Conservation (phyloP, 257 asterid genomes). For the Penstemon barbatus region DNA sequence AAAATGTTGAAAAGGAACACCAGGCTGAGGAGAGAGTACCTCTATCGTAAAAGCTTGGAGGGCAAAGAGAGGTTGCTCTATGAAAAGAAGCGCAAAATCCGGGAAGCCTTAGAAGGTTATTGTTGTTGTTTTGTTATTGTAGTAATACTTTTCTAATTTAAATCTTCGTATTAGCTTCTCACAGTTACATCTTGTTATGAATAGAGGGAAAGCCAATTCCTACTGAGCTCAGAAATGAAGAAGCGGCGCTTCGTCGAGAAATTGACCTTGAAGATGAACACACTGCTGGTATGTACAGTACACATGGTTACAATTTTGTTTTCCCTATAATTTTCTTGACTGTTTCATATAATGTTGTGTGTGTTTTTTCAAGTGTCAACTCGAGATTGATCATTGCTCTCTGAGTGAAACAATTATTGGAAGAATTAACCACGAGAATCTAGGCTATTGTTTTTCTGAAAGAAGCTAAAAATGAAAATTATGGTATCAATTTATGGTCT, state of each 20-base stretch:
- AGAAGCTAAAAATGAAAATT: no score
- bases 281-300: slow-evolving; percentile 55
- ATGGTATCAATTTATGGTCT: no score
- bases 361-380: not conserved
- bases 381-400: no score
- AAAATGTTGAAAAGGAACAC: slow-evolving; percentile 79
- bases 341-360: not conserved
- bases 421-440: no score
- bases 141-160: not conserved
- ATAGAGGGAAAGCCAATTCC: slow-evolving; percentile 97
- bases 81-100: slow-evolving; percentile 87
- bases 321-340: not conserved
- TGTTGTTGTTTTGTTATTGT: not conserved
- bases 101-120: slow-evolving; percentile 75
- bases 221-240: slow-evolving; percentile 93
- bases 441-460: no score
- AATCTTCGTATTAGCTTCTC: no score
- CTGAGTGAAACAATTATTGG: no score
- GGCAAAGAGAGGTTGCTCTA: slow-evolving; percentile 80
- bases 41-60: slow-evolving; percentile 89
- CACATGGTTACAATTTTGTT: not conserved
- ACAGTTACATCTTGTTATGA: not conserved
- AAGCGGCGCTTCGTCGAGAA: slow-evolving; percentile 86
- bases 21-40: slow-evolving; percentile 77
- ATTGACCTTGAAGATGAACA: slow-evolving; percentile 91